Base-by-base conservation (phyloP, 495 filamentous ascomycete genomes). In the Rhizodiscina lignyota region DNA sequence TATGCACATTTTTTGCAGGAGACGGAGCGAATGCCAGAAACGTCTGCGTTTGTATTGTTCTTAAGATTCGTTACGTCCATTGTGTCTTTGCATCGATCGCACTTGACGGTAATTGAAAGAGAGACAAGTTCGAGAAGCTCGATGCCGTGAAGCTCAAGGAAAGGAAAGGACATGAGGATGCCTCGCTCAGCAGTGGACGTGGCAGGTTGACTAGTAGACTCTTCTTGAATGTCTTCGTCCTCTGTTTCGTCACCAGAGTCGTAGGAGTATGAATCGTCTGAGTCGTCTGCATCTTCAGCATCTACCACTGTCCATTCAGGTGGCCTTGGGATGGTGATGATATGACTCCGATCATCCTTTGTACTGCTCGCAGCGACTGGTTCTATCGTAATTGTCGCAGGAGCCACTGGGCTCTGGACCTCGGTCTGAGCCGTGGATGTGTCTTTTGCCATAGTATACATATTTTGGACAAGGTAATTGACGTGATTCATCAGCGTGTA, bases 1-100 rank as follows among this genome's bases (percentile, higher is more conserved):
- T 66, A 70, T 5, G 79, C 73, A 49, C 84, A 93, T 49, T 92
- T 91, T 36, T 67, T 77, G 65, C 85, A 93, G 27, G 62, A 62
- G 38, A 48, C 57, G 49, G 22, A 56, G 40, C 46, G 56, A 31
- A 44, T 36, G 18, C 45, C 41, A 6, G 48, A 40, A 40, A 30
- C 21, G 30, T 55, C 59, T 6, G 53, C 56, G 18, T 53, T 54
- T 10, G 37, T 32, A 5, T 56, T 55, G 20, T 64, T 57, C 13
- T 66, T 70, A 10, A 94, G 59, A 20, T 72, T 74, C 27, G 67
- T 69, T 15, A 86, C 56, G 40, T 92, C 84, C 51, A 72, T 72
- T 2, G 64, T 49, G 26, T 77, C 78, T 53, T 83, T 89, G 63
- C 85, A 94, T 26, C 83, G 70, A 21, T 77, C 73, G 55, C 86